Percentiles rank a stretch among this genome's conserved stretches.
These are phyloP conservation scores for Gossypium mustelinum DNA, from an alignment of 345 rosid genomes.

Conservation along the genomic window DNA sequence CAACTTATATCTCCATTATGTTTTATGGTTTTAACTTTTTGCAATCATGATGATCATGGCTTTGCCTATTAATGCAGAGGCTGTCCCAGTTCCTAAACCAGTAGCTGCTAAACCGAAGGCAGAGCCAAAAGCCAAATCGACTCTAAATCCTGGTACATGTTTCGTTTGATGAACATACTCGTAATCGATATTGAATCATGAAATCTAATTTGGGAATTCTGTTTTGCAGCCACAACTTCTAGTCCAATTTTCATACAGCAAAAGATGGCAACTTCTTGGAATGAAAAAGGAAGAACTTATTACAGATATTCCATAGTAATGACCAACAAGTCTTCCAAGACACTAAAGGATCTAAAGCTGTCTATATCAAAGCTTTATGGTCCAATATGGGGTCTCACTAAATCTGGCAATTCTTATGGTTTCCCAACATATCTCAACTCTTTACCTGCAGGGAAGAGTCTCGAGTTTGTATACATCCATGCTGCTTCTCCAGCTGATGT, in stretches of 20 bases:
- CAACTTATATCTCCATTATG: neutral
- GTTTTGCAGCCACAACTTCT: slow-evolving; percentile 42
- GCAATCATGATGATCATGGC: slow-evolving; percentile 9
- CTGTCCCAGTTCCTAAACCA: slow-evolving; percentile 47
- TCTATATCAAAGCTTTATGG: slow-evolving; percentile 79
- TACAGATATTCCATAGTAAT: slow-evolving; percentile 79
- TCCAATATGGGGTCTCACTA: slow-evolving; percentile 86
- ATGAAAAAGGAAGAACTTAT: slow-evolving; percentile 61
- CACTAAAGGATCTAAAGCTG: slow-evolving; percentile 58
- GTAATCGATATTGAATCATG: neutral
- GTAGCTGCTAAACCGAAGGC: slow-evolving; percentile 42
- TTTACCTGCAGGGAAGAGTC: slow-evolving; percentile 64
- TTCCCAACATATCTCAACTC: slow-evolving; percentile 73
- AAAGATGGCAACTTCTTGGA: slow-evolving; percentile 77
- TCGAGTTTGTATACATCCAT: slow-evolving; percentile 91
- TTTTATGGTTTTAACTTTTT: neutral
- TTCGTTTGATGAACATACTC: neutral
- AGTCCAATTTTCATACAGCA: slow-evolving; percentile 62
- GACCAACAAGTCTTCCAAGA: slow-evolving; percentile 69
- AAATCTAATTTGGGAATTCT: slow-evolving; percentile 14
- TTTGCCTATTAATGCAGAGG: slow-evolving; percentile 30
- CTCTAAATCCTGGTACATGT: slow-evolving; percentile 63
- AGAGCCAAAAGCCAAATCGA: slow-evolving; percentile 39
- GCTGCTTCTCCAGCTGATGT: slow-evolving; percentile 64
- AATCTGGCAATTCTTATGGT: slow-evolving; percentile 48